These are phyloP conservation scores for Maudiozyma turicensis DNA, from an alignment of 805 yeast species.

Conservation along the genomic window DNA sequence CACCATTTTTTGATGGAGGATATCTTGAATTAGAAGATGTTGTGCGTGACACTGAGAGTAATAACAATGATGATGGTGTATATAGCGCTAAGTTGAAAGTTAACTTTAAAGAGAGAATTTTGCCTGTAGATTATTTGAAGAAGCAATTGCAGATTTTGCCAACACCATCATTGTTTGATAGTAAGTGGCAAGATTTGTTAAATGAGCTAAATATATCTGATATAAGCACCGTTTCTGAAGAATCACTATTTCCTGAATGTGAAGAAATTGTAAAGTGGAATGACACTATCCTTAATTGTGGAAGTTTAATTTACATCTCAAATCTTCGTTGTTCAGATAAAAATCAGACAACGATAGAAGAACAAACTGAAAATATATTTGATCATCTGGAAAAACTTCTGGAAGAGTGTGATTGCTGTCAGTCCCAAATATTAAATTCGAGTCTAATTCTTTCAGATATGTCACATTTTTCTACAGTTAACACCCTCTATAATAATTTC, in stretches of 20 bases:
- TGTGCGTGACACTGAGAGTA: constrained; percentile 36
- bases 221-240: background rate
- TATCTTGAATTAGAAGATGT: constrained; percentile 35
- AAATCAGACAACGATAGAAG: constrained; percentile 21
- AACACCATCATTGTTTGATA: constrained; percentile 13
- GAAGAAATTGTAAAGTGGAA: constrained; percentile 10
- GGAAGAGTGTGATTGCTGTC: constrained; percentile 21
- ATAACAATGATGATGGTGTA: constrained; percentile 48
- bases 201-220: background rate
- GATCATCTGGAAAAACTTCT: constrained; percentile 33
- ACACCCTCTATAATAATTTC: constrained; percentile 45
- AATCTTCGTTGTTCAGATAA: constrained; percentile 32
- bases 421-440: constrained; percentile 46
- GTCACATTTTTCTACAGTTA: constrained; percentile 52
- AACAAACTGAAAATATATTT: constrained; percentile 45
- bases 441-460: constrained; percentile 56
- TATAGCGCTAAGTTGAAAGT: constrained; percentile 53
- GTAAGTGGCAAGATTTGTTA: constrained; percentile 17
- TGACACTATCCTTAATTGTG: background rate
- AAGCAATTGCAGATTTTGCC: constrained; percentile 31
- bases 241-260: constrained; percentile 7
- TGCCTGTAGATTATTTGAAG: constrained; percentile 15
- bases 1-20: constrained; percentile 65
- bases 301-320: constrained; percentile 32
- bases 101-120: constrained; percentile 34